phyloP scores from a whole-genome alignment of 352 stramenopile species.

The Aphanomyces cochlioides region DNA sequence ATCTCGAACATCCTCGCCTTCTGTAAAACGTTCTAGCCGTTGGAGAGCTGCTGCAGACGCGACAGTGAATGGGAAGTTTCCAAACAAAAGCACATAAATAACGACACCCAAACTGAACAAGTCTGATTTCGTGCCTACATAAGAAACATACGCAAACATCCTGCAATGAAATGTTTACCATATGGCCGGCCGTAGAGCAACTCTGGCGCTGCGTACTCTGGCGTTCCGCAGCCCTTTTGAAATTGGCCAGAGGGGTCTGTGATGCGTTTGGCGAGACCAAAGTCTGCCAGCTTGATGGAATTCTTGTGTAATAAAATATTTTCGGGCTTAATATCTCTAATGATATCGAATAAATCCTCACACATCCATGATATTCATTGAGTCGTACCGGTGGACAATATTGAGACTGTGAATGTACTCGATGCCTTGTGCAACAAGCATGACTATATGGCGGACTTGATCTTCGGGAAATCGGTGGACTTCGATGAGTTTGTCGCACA shows the following conservation, averaged over 20 bases:
- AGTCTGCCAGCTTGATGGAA: constrained; percentile 73
- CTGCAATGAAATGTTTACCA: constrained; percentile 31
- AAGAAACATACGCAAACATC: neutral
- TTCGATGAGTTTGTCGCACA: constrained; percentile 71
- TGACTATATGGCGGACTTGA: constrained; percentile 55
- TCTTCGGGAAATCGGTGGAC: constrained; percentile 53
- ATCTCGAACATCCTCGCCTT: constrained; percentile 63
- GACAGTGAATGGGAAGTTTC: constrained; percentile 71
- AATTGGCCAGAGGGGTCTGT: constrained; percentile 46
- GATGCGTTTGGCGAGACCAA: constrained; percentile 70
- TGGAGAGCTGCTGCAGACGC: constrained; percentile 64
- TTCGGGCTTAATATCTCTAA: constrained; percentile 78
- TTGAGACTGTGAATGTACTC: constrained; percentile 61
- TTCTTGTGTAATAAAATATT: constrained; percentile 75
- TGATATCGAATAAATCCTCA: constrained; percentile 31
- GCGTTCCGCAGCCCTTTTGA: constrained; percentile 60
- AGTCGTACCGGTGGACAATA: constrained; percentile 34
- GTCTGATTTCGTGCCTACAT: constrained; percentile 54
- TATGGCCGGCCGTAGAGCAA: constrained; percentile 63
- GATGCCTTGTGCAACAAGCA: constrained; percentile 53
- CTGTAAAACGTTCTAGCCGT: constrained; percentile 55
- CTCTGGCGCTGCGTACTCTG: constrained; percentile 75
- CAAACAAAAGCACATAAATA: constrained; percentile 76
- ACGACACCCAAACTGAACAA: constrained; percentile 78
- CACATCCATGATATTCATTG: neutral